Conservation (phyloP, 768 basidiomycete species). For the Lyophyllum semitale region DNA sequence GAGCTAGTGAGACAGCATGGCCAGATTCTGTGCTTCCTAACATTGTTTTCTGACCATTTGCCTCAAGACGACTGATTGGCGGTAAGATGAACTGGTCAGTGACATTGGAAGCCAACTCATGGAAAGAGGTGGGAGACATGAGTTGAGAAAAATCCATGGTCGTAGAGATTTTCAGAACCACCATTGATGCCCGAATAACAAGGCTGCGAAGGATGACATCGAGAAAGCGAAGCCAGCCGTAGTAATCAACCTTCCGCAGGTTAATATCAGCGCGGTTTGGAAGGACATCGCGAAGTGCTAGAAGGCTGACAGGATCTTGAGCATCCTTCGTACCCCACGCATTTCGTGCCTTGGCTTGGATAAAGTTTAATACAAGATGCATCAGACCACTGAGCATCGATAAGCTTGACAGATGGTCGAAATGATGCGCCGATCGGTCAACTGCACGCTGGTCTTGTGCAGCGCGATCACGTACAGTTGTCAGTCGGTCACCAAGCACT, state of each 20-base stretch:
- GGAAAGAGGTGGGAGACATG: not conserved
- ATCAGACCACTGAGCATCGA: slow-evolving; percentile 20
- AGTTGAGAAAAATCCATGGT: not conserved
- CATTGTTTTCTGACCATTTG: not conserved
- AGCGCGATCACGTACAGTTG: not conserved
- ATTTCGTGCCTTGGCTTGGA: not conserved
- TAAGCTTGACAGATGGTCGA: slow-evolving; percentile 20
- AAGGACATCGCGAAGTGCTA: slow-evolving; percentile 1
- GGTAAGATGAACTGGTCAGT: not conserved
- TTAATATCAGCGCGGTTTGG: slow-evolving; percentile 18
- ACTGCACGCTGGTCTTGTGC: slow-evolving; percentile 19
- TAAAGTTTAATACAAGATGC: slow-evolving; percentile 18
- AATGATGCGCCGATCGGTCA: slow-evolving; percentile 14
- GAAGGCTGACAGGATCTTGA: not conserved
- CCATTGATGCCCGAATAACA: not conserved
- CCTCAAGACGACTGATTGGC: not conserved
- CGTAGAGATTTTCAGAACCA: not conserved
- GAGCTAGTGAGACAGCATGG: too few relatives aligned
- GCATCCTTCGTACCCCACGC: not conserved
- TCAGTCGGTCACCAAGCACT: not conserved
- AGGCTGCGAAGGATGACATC: not conserved
- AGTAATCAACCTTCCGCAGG: too few relatives aligned
- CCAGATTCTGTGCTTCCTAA: not conserved
- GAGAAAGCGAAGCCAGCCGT: not conserved
- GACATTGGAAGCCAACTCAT: not conserved